Conservation (phyloP, 805 yeast species). For the Candida anglica region DNA sequence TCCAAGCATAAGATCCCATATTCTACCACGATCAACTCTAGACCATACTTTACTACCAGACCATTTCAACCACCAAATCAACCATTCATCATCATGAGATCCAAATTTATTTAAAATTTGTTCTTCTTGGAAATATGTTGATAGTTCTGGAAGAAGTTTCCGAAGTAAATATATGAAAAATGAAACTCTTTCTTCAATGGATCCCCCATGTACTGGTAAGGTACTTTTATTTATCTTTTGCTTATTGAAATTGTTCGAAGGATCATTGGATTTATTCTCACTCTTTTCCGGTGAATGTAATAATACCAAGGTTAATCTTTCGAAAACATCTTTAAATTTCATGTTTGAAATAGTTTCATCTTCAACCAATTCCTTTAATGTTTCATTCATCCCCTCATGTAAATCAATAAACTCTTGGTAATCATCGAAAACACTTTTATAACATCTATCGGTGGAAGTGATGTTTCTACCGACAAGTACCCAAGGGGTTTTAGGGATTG, state of each 20-base stretch:
- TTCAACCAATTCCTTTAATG: conserved; percentile 17
- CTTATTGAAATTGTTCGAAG: conserved; percentile 3
- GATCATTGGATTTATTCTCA: conserved; percentile 5
- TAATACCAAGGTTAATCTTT: conserved; percentile 69
- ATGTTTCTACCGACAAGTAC: conserved; percentile 49
- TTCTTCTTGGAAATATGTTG: conserved; percentile 75
- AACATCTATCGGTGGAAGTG: conserved; percentile 18
- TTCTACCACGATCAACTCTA: conserved; percentile 73
- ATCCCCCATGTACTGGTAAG: conserved; percentile 56
- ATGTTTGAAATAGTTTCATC: conserved; percentile 29
- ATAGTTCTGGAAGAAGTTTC: conserved; percentile 68
- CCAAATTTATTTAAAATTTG: conserved; percentile 59
- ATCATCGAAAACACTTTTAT: conserved; percentile 32
- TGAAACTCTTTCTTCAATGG: conserved; percentile 62
- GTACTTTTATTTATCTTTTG: conserved; percentile 30
- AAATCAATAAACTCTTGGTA: conserved; percentile 34
- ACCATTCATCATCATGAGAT: conserved; percentile 76
- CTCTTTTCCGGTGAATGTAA: conserved; percentile 63
- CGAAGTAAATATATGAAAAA: conserved; percentile 63
- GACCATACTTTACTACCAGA: conserved; percentile 85
- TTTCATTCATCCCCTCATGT: conserved; percentile 20
- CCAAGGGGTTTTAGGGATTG: conserved; percentile 48
- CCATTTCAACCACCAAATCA: conserved; percentile 92
- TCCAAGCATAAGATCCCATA: conserved; percentile 86
- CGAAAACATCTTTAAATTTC: conserved; percentile 67